Evolutionary conservation across 192 early-diverging fungal genomes (phyloP), one percentile per base, ranked within the genome.

Genomic region (Anaeromyces robustus): DNA sequence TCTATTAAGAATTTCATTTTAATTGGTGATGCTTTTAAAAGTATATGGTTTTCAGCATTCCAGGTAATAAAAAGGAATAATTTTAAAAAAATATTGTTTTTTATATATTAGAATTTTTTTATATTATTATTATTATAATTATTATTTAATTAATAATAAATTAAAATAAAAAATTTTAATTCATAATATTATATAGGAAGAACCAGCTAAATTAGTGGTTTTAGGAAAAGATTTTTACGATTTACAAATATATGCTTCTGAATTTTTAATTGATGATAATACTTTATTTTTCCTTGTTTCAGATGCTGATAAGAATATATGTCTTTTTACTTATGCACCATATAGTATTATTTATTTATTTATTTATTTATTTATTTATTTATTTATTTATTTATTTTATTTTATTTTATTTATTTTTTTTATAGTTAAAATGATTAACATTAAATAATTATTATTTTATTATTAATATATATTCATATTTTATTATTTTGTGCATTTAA

Each of bases 1-100:
- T 88, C 95, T 0, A 89, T 99, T 81, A 97, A 96, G 83, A 96
- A 95, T 80, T 92, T 95, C 37, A 90, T 98, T 78, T 83, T 97
- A 26, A 84, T 98, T 6, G 95, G 93, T 77, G 98, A 99, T 84
- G 88, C 94, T 29, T 87, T 91, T 82, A 95, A 95, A 83, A 92
- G 94, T 29, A 87, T 95, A 11, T 94, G 94, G 91, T 95, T 99
- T 80, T 85, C 94, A 6, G 96, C 93, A 12, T 96, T 97, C 83
- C 97, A 98, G 87, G 93, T 93, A 82, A 81, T 81, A 77, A n/a
- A 19, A 41, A 82, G 9, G 32, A 34, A 34, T 34, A 7, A 7
- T 34, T 34, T 7, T 7, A 34, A 34, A 34, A 34, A 34, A 34
- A 34, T 7, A 34, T 34, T 34, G 12, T 30, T 77, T 83, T n/a